A percentile compares a stretch with the other conserved stretches of the same genome.
phyloP scores from a whole-genome alignment of 164 flowering plant genomes.

The Saururus chinensis region DNA sequence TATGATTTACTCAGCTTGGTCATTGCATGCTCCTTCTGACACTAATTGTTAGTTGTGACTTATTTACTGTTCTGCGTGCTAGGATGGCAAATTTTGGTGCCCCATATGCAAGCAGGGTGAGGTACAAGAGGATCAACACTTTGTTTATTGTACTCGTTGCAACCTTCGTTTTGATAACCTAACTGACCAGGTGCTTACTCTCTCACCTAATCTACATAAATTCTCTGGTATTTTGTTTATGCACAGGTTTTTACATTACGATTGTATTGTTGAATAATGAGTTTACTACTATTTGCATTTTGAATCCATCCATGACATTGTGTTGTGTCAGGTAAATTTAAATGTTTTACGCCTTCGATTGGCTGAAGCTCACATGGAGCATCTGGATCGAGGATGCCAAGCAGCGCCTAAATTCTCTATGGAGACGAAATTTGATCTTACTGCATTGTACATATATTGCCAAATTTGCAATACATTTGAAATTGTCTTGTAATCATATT shows the following conservation, averaged over 20 bases:
- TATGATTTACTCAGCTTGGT: not conserved
- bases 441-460: conserved; percentile 75
- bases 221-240: not conserved
- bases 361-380: conserved; percentile 67
- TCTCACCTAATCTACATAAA: not conserved
- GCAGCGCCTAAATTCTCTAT: conserved; percentile 56
- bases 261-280: too few species aligned
- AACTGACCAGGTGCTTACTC: conserved; percentile 47
- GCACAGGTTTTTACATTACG: not conserved
- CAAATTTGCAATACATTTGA: conserved; percentile 57
- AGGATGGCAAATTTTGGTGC: conserved; percentile 57
- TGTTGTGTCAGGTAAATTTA: conserved; percentile 48
- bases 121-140: conserved; percentile 37
- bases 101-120: conserved; percentile 81
- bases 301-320: not conserved
- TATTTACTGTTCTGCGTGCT: not conserved
- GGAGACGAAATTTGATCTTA: conserved; percentile 52
- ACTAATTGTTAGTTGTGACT: not conserved
- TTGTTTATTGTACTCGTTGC: conserved; percentile 56
- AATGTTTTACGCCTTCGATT: conserved; percentile 40
- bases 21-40: not conserved
- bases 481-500: conserved; percentile 38
- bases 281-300: too few species aligned
- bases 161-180: conserved; percentile 38
- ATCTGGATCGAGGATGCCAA: conserved; percentile 78